Base-by-base conservation (phyloP, 2,329 filamentous ascomycete genomes). In the Cladosporium oxysporum region DNA sequence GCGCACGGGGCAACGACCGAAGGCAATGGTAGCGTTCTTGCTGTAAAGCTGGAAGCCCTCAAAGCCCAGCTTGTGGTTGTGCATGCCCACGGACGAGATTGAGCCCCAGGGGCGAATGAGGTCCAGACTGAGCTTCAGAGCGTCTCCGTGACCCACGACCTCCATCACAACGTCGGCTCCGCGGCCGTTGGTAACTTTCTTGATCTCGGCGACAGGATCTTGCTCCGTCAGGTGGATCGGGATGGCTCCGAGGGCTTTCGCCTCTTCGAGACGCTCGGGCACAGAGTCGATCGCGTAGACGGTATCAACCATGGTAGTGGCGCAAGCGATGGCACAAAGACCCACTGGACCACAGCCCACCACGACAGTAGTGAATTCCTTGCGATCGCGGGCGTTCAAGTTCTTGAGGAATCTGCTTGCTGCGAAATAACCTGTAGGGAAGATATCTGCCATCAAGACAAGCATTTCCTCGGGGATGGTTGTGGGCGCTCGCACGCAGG, bases 391-490 rank as follows among this genome's bases (percentile, higher is more conserved):
- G 18, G 74, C 73, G 18, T 80, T 82, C 44, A 89, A 82, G 73
- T 89, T 79, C 66, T 86, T 86, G 77, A 96, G 90, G 7, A 88
- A 93, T 73, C 92, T 95, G 66, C 85, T 84, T 3, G 91, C 91
- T 7, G 91, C 93, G 72, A 93, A 96, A 79, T 88, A 96, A 5
- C 93, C 91, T 0, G 83, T 85, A 31, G 93, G 93, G 78, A 95
- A 96, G 72, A 97, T 96, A 75, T 97, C 93, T 16, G 91, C 92
- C 93, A 97, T 96, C 37, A 97, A 84, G 6, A 96, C 88, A 57
- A 96, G 83, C 44, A 88, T 88, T 69, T 90, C 85, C 70, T 94
- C 89, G 28, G 89, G 86, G 65, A 96, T 90, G 8, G 84, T 86
- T 1, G 86, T 78, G 0, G 91, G 90, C 0, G 92, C 89, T 73